Evolutionary conservation across 169 alveolate genomes (phyloP).

Genomic region (Sarcocystis neurona): DNA sequence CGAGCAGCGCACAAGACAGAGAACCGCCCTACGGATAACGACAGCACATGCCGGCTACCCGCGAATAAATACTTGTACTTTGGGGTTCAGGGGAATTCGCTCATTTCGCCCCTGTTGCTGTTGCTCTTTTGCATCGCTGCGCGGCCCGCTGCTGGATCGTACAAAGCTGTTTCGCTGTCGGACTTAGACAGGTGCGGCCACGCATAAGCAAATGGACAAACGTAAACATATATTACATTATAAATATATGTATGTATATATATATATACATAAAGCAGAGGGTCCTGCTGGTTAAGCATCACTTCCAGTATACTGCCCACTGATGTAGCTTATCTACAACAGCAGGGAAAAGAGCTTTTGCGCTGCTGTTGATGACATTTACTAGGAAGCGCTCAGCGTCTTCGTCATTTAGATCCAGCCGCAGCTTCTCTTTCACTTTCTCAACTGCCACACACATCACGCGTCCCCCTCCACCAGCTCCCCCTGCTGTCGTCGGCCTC

Average conservation of each 20-base stretch:
- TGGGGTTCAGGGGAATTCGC: too few species aligned
- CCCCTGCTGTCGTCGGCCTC: neutral
- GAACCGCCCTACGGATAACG: too few species aligned
- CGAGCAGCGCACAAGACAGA: neutral
- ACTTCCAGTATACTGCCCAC: slow-evolving; percentile 88
- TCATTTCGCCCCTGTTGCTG: too few species aligned
- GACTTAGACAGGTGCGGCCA: too few species aligned
- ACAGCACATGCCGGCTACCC: too few species aligned
- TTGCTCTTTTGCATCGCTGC: too few species aligned
- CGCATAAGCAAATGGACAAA: too few species aligned
- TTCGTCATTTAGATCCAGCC: slow-evolving; percentile 75
- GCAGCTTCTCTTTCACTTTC: slow-evolving; percentile 29
- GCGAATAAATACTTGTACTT: too few species aligned
- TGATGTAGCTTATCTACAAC: slow-evolving; percentile 88
- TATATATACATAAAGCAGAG: neutral
- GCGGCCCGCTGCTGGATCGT: too few species aligned
- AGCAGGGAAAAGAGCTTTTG: slow-evolving; percentile 89
- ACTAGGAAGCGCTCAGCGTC: slow-evolving; percentile 88
- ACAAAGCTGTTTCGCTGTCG: too few species aligned
- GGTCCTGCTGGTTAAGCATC: too few species aligned
- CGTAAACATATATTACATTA: too few species aligned
- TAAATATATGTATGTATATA: neutral
- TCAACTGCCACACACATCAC: slow-evolving; percentile 39
- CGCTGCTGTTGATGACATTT: slow-evolving; percentile 84
- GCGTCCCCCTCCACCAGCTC: neutral